Evolutionary conservation across 2,329 filamentous ascomycete genomes (phyloP), one percentile per base, ranked within the genome.

Genomic region (Ilyonectria robusta): DNA sequence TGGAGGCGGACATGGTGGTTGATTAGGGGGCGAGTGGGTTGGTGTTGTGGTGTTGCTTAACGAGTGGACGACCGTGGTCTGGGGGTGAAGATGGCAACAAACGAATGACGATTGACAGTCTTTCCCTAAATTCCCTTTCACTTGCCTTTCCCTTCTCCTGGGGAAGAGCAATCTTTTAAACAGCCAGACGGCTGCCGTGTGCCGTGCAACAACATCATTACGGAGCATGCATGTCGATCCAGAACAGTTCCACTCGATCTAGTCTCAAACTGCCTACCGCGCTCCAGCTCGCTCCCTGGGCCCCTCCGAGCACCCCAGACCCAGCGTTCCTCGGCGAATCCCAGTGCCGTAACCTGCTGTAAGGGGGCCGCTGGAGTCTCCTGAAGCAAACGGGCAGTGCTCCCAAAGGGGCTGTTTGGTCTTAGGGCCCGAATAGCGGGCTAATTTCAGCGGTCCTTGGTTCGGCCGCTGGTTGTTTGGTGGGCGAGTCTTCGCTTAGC

Each of bases 1-100:
- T 76, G 65, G 72, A 26, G 26, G 66, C 55, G 19, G 68, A 59
- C 78, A 80, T 78, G 53, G 59, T 70, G 55, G 29, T 23, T n/a
- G 21, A 26, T 6, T 46, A 35, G 19, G 21, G 9, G 11, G 23
- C 53, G 47, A 44, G 6, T 50, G 46, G 26, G 19, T 31, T 37
- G 47, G 40, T 5, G 19, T 19, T 42, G 9, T 44, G 60, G 19
- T 51, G 60, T 2, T 48, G 37, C 26, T 42, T 17, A 65, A 60
- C 57, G 62, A 65, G 42, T 50, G 64, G 54, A 59, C 37, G 54
- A 58, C 62, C 62, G 56, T 26, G 8, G 23, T 62, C n/a, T 55
- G 29, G 59, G 7, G 53, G 11, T 21, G 21, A 40, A 21, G 35
- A 44, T 42, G 35, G 44, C 40, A 35, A 23, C 19, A n/a, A 53